A percentile compares a stretch with the other conserved stretches of the same genome.
phyloP scores from a whole-genome alignment of 805 yeast species.

The Pichia thaimueangensis region DNA sequence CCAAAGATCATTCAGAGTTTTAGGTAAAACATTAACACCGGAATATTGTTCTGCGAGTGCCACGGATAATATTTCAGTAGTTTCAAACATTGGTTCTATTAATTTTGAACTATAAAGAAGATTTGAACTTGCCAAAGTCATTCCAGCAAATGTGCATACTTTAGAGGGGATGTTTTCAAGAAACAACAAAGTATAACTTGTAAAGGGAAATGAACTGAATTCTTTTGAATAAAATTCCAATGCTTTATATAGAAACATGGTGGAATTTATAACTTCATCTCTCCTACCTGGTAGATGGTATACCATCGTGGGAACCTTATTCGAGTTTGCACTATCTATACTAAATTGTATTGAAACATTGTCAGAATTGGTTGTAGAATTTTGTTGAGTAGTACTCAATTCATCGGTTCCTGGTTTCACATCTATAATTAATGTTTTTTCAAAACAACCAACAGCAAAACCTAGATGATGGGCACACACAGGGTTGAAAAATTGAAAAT shows the following conservation, averaged over 20 bases:
- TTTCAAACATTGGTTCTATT: constrained; percentile 70
- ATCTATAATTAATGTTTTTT: constrained; percentile 49
- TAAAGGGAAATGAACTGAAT: constrained; percentile 89
- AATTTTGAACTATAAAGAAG: constrained; percentile 65
- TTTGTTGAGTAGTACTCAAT: constrained; percentile 15
- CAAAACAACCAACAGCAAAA: constrained; percentile 89
- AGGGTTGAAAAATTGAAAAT: constrained; percentile 77
- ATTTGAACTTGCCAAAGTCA: constrained; percentile 53
- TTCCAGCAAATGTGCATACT: constrained; percentile 67
- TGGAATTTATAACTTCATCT: constrained; percentile 58
- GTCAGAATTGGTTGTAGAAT: constrained; percentile 25
- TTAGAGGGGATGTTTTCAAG: constrained; percentile 47
- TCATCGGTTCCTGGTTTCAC: constrained; percentile 29
- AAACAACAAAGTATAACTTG: constrained; percentile 72
- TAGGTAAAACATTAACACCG: constrained; percentile 84
- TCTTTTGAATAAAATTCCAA: constrained; percentile 80
- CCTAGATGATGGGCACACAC: constrained; percentile 93
- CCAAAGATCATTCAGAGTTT: constrained; percentile 78
- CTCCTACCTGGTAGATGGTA: constrained; percentile 58
- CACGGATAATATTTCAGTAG: constrained; percentile 61
- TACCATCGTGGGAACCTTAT: constrained; percentile 48
- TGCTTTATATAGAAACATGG: constrained; percentile 69
- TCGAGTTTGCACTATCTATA: constrained; percentile 20
- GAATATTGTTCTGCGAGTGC: constrained; percentile 88
- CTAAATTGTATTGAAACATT: constrained; percentile 20